Evolutionary conservation across 1,139 yeast species (phyloP), one percentile per base, ranked within the genome.

Genomic region (Pichia sp.): DNA sequence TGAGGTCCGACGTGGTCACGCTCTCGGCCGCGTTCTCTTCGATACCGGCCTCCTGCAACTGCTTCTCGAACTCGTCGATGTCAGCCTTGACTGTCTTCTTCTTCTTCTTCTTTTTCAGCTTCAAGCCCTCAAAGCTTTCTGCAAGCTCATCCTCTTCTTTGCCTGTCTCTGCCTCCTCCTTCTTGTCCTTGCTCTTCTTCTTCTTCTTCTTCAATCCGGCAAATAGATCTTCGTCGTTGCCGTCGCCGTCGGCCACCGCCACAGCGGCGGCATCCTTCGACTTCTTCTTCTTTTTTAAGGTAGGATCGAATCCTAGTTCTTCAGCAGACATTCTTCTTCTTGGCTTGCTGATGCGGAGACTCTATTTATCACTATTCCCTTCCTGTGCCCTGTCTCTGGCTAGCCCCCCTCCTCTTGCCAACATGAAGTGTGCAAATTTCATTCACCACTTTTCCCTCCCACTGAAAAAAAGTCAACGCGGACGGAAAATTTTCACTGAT

Each of bases 31-130:
- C 65, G 57, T 72, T 56, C 49, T 74, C 75, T 50, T 80, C 85
- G 53, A 92, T 79, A 68, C 98, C 98, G 26, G 97, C 98, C 70
- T 88, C 79, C 70, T 89, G 96, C 66, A 93, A 79, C 69, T 88
- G 89, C 68, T 87, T 87, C 64, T 92, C 98, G 69, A 93, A 92
- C 62, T 88, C 97, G 61, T 85, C 82, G 51, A 81, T 79, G 50
- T 75, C 84, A 50, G 81, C 79, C 61, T 81, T 73, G 79, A 84
- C 84, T 80, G 81, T 81, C 82, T 85, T 85, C 81, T 90, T 92
- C 80, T 90, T 90, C 75, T 84, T 84, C 59, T 64, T 59, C 60
- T 61, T 61, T 70, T 83, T 84, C 70, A 90, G 79, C 57, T 84
- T 81, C 64, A 90, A 78, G 57, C 88, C 96, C 47, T 86, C 93